Base-by-base conservation (phyloP, 2,329 filamentous ascomycete genomes). In the Fusarium neocosmosporiellum region DNA sequence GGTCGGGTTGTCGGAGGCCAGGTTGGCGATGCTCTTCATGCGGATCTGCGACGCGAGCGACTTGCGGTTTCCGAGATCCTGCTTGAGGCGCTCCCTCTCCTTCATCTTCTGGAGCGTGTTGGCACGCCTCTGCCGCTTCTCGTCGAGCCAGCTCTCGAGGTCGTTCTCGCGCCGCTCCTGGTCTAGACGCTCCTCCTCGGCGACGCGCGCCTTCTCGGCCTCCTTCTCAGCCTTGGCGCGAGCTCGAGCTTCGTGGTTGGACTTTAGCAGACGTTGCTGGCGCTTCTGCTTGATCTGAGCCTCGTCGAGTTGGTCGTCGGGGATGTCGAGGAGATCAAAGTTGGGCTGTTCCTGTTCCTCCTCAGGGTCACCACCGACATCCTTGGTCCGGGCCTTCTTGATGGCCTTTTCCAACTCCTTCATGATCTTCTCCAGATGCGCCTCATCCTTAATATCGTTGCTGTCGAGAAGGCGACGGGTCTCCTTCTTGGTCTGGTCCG, bases 141-240 rank as follows among this genome's bases (percentile, higher is more conserved):
- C 94, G 46, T 92, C 90, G 18, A 99, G 88, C 96, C 96, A 99
- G 55, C 86, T 87, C 63, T 97, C 94, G 14, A 97, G 90, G 78
- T 98, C 89, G 66, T 93, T 95, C 74, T 95, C 92, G 41, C 96
- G 91, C 60, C 92, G 91, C 78, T 98, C 94, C 66, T 92, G 90
- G 80, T 99, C 96, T 1, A 93, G 86, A 5, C 95, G 90, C 76
- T 96, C 92, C 75, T 96, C 93, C 80, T 98, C 95, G 50, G 91
- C 94, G 69, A 92, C 81, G 8, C 96, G 90, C 0, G 94, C 94
- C 82, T 94, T 96, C 78, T 98, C 96, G 2, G 92, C 92, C 78
- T 98, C 95, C 81, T 98, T 99, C 80, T 99, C 96, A 0, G 93
- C 93, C 83, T 98, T 98, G 37, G 96, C 95, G n/a, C 96, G 91